phyloP scores from a whole-genome alignment of 345 rosid species.

The Lenwebbia sp. region DNA sequence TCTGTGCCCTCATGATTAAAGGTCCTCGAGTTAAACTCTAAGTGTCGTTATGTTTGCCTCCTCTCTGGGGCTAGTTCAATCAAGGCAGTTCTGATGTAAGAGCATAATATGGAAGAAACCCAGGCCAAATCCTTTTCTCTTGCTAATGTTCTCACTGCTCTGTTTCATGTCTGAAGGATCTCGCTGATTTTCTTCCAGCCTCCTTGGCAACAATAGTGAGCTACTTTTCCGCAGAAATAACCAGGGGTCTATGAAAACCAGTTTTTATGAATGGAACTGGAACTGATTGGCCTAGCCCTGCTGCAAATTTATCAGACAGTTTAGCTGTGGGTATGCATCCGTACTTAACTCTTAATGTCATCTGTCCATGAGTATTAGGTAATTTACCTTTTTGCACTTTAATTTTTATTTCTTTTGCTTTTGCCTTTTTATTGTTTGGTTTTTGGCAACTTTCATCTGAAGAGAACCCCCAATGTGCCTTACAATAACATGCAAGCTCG shows the following conservation, averaged over 20 bases:
- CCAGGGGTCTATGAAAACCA: constrained; percentile 91
- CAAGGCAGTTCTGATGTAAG: neutral
- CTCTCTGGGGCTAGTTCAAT: neutral
- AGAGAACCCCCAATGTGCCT: too few relatives aligned
- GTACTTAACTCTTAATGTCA: too few relatives aligned
- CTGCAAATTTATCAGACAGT: too few relatives aligned
- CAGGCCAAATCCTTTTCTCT: neutral
- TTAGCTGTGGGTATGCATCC: too few relatives aligned
- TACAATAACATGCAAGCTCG: constrained; percentile 87
- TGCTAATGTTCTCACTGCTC: neutral
- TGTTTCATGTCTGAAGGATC: constrained; percentile 75
- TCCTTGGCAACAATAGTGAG: constrained; percentile 77
- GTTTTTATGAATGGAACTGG: too few relatives aligned
- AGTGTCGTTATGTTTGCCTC: neutral
- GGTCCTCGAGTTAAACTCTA: neutral
- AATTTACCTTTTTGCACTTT: too few relatives aligned
- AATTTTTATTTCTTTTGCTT: too few relatives aligned
- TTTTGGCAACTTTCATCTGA: too few relatives aligned
- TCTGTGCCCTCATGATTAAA: neutral
- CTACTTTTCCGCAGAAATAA: constrained; percentile 91
- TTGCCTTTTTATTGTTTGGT: too few relatives aligned
- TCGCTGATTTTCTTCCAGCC: constrained; percentile 94
- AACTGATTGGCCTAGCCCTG: too few relatives aligned
- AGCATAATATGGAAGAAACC: neutral
- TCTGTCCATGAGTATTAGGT: too few relatives aligned